A percentile compares a stretch with the other conserved stretches of the same genome.
phyloP scores from a whole-genome alignment of 108 stramenopile genomes.

The Pseudonitzschia pungens region DNA sequence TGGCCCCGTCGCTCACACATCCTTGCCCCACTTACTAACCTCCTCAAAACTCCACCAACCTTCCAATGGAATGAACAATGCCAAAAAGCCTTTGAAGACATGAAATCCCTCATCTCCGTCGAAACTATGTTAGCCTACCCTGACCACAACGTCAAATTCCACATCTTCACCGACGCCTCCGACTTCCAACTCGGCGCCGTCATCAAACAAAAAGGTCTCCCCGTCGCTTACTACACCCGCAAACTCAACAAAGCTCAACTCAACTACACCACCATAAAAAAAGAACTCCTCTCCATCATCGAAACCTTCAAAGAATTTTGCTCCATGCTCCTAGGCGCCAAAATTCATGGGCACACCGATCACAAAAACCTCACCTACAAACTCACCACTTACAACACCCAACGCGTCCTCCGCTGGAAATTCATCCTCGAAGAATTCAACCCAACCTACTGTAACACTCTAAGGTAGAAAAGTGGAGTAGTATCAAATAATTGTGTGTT shows the following conservation, averaged over 20 bases:
- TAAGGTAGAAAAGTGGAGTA: too few relatives aligned
- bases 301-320: conserved; percentile 55
- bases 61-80: conserved; percentile 35
- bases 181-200: conserved; percentile 38
- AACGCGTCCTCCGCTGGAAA: conserved; percentile 48
- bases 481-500: too few relatives aligned
- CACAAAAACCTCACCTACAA: conserved; percentile 41
- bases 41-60: conserved; percentile 15
- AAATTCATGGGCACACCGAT: conserved; percentile 39
- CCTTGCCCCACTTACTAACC: conserved; percentile 43
- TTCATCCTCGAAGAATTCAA: conserved; percentile 39
- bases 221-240: conserved; percentile 42
- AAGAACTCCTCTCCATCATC: conserved; percentile 51
- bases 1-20: conserved; percentile 37
- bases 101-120: conserved; percentile 35
- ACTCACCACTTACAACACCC: conserved; percentile 18
- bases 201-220: conserved; percentile 40
- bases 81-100: conserved; percentile 45
- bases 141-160: conserved; percentile 34
- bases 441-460: conserved; percentile 7
- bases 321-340: conserved; percentile 38
- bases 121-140: conserved; percentile 49
- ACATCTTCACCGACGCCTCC: conserved; percentile 39
- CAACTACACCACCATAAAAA: conserved; percentile 43
- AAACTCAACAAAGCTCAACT: conserved; percentile 40